Base-by-base conservation (phyloP, 176 grass and related monocot species). In the Calamus simplicifolius region DNA sequence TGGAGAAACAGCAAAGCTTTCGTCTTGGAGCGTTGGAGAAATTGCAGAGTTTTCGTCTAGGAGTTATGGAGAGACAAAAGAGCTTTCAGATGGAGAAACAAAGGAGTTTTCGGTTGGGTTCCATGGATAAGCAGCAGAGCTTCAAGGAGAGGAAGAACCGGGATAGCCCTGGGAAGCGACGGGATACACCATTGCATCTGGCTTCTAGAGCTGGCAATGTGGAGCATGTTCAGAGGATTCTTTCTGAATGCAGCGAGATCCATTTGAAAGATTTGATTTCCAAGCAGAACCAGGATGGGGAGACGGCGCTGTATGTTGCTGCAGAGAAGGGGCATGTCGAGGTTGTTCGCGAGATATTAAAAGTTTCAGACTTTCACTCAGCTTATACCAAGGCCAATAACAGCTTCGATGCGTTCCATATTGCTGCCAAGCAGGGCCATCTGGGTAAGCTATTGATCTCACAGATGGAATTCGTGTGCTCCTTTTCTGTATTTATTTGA, bases 401-500 rank as follows among this genome's bases (percentile, higher is more conserved):
- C 43, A 88, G 74, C 73, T 90, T 85, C 5, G 91, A 96, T 66
- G 77, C 91, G 12, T 88, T 96, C 55, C 91, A 90, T 82, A 85
- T 96, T 16, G 91, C 91, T 0, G 80, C 87, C 3, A 96, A 96
- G 64, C 80, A 90, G 69, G 91, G 91, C 19, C 78, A 96, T 81
- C 81, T 96, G 27, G 80, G 91, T 96, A 69, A 80, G 86, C 72
- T 79, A 30, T 52, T 58, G 27, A 69, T 48, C 18, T 29, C 31
- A 31, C 54, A 71, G 35, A 43, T 43, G 8, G 13, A 43, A 7
- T 43, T 2, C 35, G 12, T 43, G 8, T 43, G 35, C 35, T 43
- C 8, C 7, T 43, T 43, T 43, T 13, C 35, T 43, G 2, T 43
- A 43, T 43, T 43, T 43, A 43, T 43, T 43, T 43, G 12, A 43